These are phyloP conservation scores for Globisporangium camurandrum DNA, from an alignment of 352 stramenopile species.

Conservation along the genomic window DNA sequence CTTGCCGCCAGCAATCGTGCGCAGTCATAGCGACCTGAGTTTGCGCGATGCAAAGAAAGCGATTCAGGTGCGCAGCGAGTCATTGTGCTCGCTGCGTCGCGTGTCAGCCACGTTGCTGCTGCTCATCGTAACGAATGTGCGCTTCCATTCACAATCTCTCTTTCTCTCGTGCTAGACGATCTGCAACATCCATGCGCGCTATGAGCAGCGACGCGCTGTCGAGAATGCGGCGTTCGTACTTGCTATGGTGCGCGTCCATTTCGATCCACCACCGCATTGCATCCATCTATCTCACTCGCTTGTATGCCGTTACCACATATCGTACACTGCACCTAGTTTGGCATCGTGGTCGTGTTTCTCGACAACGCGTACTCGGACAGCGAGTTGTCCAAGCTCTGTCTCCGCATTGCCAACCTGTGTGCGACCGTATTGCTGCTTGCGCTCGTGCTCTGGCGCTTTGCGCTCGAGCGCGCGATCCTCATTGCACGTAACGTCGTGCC, in stretches of 20 bases:
- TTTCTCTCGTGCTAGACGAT: constrained; percentile 26
- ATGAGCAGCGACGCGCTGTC: constrained; percentile 47
- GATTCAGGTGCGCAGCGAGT: constrained; percentile 28
- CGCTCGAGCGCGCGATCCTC: constrained; percentile 44
- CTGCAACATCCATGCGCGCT: constrained; percentile 50
- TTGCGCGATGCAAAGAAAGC: constrained; percentile 47
- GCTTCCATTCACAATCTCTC: not conserved
- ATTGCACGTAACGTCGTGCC: constrained; percentile 56
- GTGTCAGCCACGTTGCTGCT: too few relatives aligned
- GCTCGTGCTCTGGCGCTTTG: constrained; percentile 49
- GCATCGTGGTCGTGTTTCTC: constrained; percentile 55
- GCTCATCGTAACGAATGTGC: not conserved
- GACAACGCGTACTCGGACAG: constrained; percentile 51
- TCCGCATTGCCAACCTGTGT: constrained; percentile 34
- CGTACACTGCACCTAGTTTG: constrained; percentile 15
- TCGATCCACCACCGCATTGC: too few relatives aligned
- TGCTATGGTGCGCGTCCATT: constrained; percentile 29
- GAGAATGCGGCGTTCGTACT: constrained; percentile 52
- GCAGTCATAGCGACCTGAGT: constrained; percentile 12
- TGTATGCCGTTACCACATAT: not conserved
- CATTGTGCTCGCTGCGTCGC: not conserved
- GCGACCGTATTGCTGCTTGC: constrained; percentile 42
- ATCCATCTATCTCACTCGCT: too few relatives aligned
- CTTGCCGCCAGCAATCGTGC: constrained; percentile 17
- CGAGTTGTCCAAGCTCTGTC: constrained; percentile 20